Conservation (phyloP, 148 eudicot species). For the Nyssa sinensis region DNA sequence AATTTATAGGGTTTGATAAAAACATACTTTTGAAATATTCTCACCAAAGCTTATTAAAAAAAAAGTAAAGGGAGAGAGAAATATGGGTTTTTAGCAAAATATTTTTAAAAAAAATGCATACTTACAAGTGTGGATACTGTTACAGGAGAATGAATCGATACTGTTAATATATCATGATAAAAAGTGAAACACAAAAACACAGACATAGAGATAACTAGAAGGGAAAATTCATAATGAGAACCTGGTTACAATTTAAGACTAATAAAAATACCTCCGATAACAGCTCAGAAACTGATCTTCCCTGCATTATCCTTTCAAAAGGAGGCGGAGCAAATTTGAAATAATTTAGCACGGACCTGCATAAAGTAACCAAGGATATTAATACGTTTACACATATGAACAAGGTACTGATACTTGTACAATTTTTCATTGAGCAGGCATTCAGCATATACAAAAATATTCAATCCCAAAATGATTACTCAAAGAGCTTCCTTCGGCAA, state of each 20-base stretch:
- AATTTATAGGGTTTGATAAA: too few species aligned
- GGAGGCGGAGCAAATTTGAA: constrained; percentile 82
- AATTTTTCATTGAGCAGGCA: too few species aligned
- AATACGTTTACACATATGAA: neutral
- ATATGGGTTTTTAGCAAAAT: neutral
- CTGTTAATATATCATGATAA: constrained; percentile 32
- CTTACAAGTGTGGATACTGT: too few species aligned
- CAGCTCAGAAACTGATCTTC: constrained; percentile 26
- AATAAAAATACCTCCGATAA: constrained; percentile 1
- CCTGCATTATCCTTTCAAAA: constrained; percentile 52
- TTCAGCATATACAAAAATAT: neutral
- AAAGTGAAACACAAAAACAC: neutral
- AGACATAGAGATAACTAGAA: neutral
- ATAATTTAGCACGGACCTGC: constrained; percentile 67
- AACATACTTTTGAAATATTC: neutral
- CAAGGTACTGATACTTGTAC: neutral
- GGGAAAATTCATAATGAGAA: neutral
- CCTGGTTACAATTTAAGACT: neutral
- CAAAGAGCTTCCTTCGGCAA: neutral
- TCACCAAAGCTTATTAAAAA: neutral
- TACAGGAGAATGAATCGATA: too few species aligned
- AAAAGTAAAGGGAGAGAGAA: neutral
- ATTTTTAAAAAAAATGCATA: too few species aligned
- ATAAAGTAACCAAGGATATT: constrained; percentile 15
- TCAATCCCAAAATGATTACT: neutral